Conservation (phyloP, 2,329 filamentous ascomycete genomes). For the Beauveria pseudobassiana region DNA sequence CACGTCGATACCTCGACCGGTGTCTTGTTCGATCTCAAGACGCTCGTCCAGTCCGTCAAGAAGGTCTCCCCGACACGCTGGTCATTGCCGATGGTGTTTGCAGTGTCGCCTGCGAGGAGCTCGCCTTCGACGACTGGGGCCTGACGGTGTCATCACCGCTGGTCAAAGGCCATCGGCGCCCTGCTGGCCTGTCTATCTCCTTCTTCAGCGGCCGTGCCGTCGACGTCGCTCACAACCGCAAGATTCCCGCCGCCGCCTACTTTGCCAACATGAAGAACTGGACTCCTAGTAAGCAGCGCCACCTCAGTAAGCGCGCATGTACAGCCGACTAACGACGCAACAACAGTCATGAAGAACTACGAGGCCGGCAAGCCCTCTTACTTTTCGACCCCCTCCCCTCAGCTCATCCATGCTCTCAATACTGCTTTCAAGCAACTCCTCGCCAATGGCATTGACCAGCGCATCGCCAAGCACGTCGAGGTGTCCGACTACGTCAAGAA, state of each 20-base stretch:
- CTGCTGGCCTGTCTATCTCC: constrained; percentile 86
- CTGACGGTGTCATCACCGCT: constrained; percentile 86
- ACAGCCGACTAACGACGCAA: not conserved
- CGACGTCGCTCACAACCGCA: constrained; percentile 68
- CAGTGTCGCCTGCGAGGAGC: constrained; percentile 93
- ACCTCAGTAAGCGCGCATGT: not conserved
- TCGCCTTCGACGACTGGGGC: constrained; percentile 91
- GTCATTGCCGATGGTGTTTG: constrained; percentile 94
- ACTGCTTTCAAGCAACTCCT: constrained; percentile 83
- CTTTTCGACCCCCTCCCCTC: constrained; percentile 93
- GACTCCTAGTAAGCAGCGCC: constrained; percentile 63
- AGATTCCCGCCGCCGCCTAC: constrained; percentile 77
- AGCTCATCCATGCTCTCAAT: constrained; percentile 88
- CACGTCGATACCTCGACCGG: constrained; percentile 97
- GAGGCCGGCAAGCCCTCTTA: constrained; percentile 96
- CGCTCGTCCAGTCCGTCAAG: constrained; percentile 74
- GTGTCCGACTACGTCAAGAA: constrained; percentile 83
- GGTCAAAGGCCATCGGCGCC: constrained; percentile 92
- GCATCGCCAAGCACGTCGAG: constrained; percentile 74
- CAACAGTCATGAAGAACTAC: constrained; percentile 91
- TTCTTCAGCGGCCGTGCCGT: constrained; percentile 90
- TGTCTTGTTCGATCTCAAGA: constrained; percentile 84
- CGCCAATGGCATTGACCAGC: constrained; percentile 67
- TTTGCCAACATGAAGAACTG: constrained; percentile 97
- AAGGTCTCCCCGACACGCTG: constrained; percentile 80